Evolutionary conservation across 805 yeast genomes (phyloP), one percentile per base, ranked within the genome.

Genomic region (Yamadazyma laniorum): DNA sequence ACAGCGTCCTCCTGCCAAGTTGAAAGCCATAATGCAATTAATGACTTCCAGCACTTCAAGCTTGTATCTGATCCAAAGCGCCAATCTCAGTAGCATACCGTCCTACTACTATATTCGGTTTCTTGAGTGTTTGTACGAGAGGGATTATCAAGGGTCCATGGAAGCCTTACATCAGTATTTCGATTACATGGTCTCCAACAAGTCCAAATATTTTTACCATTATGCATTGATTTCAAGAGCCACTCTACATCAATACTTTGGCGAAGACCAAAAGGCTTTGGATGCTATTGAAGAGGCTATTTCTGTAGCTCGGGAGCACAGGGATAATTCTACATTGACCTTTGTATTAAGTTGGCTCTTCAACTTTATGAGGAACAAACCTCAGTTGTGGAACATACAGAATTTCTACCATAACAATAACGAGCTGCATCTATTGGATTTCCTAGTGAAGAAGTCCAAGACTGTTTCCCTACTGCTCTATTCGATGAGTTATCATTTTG

Each of bases 241-340:
- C 0, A 70, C 85, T 0, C 61, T 85, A 28, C 88, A 86, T 47
- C 80, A 82, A 16, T 75, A 74, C 35, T 85, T 83, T 55, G 79
- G 80, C 19, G 79, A 80, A 39, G 74, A 75, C 45, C 72, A 71
- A 9, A 82, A 82, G 42, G 95, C 96, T 0, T 56, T 87, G 11
- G 72, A 82, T 46, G 82, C 95, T 1, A 84, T 88, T 6, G 87
- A 84, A 45, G 96, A 89, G 56, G 93, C 96, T 0, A 83, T 88
- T 2, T 70, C 84, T 5, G 88, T 89, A 3, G 96, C 96, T 0
- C 67, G 96, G 48, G 96, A 89, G 51, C 82, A 83, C 49, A 80
- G 80, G 44, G 96, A 90, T 56, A 70, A 77, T 39, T 67, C 72
- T 11, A 85, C 95, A 18, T 67, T 88, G 29, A 82, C 85, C 18